Conservation (phyloP, 169 alveolate species). For the Eimeria necatrix region DNA sequence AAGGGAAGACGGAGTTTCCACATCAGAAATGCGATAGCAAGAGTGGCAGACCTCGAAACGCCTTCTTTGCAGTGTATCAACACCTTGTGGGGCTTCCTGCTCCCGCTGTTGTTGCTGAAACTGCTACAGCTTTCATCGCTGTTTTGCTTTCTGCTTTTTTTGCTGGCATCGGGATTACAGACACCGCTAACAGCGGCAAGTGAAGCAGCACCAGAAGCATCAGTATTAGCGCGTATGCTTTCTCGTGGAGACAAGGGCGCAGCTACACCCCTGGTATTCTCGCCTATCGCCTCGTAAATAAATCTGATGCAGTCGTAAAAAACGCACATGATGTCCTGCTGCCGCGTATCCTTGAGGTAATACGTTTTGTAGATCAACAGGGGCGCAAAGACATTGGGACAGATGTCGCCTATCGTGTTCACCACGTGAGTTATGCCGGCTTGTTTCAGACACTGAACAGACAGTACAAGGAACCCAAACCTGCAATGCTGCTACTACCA, state of each 20-base stretch:
- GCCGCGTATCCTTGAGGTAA: conserved; percentile 67
- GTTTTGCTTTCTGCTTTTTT: background rate
- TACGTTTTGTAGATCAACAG: conserved; percentile 54
- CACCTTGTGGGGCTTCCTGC: conserved; percentile 21
- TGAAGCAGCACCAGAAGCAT: background rate
- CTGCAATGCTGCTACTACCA: background rate
- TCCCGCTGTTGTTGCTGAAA: background rate
- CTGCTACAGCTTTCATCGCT: background rate
- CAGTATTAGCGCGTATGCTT: background rate
- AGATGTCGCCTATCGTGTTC: conserved; percentile 71
- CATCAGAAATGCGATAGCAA: conserved; percentile 78
- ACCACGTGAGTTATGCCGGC: conserved; percentile 76
- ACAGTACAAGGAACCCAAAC: background rate
- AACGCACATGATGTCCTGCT: conserved; percentile 64
- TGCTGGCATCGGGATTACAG: background rate
- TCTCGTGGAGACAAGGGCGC: background rate
- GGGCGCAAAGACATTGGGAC: conserved; percentile 57
- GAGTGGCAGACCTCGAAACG: conserved; percentile 77
- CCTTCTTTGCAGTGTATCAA: conserved; percentile 79
- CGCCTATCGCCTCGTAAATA: conserved; percentile 56
- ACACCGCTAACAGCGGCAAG: background rate
- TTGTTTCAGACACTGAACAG: conserved; percentile 52
- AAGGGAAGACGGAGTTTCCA: conserved; percentile 68
- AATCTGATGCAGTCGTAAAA: conserved; percentile 64
- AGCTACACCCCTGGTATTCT: background rate